A percentile compares a stretch with the other conserved stretches of the same genome.
phyloP scores from a whole-genome alignment of 164 flowering plant species.

The Santalum album region DNA sequence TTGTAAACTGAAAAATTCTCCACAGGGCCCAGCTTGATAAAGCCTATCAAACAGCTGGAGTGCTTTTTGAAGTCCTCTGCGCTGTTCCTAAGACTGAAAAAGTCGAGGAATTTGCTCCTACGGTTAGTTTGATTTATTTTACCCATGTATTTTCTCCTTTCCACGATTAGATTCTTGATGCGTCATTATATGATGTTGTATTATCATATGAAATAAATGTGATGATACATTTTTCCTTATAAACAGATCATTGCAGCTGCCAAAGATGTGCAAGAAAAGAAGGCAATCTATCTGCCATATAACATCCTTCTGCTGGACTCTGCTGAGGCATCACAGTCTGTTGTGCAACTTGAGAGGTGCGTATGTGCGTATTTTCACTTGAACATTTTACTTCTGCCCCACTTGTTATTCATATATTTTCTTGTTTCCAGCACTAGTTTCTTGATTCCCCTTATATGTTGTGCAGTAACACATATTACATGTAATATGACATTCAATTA shows the following conservation, averaged over 20 bases:
- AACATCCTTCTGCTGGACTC: conserved; percentile 96
- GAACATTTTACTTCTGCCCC: no score
- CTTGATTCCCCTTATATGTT: no score
- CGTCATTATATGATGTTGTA: neutral
- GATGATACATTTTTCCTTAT: neutral
- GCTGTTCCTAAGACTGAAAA: conserved; percentile 93
- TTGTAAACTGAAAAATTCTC: no score
- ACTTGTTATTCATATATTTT: no score
- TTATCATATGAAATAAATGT: neutral
- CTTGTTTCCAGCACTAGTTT: no score
- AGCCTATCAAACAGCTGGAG: conserved; percentile 96
- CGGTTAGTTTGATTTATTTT: conserved; percentile 38
- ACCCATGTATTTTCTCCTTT: neutral
- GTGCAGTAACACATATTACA: no score
- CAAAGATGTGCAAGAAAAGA: conserved; percentile 91
- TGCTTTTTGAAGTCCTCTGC: conserved; percentile 94
- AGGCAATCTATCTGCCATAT: conserved; percentile 81
- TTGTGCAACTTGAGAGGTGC: conserved; percentile 89
- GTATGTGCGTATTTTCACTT: no score
- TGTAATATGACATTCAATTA: no score
- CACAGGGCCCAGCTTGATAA: conserved; percentile 84
- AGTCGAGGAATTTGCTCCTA: conserved; percentile 95
- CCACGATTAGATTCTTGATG: no score
- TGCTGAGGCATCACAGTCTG: conserved; percentile 83
- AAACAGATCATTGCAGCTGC: conserved; percentile 93